Evolutionary conservation across 768 basidiomycete species (phyloP), one percentile per base, ranked within the genome.

Genomic region (Hygrocybe punicea): DNA sequence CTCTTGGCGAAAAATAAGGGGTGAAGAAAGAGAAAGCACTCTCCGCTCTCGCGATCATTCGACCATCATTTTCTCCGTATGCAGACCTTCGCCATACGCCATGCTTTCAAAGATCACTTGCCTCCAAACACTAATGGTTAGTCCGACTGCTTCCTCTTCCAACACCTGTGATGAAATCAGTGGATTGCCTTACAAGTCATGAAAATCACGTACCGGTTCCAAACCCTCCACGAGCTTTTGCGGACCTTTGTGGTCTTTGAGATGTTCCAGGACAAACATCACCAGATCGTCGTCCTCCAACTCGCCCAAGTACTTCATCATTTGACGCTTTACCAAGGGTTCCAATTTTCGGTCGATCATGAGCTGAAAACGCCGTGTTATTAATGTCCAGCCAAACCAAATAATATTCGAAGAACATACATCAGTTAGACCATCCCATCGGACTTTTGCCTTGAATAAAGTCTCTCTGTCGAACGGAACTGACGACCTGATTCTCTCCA

Each of bases 51-150:
- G 58, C 59, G 51, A 57, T 74, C 73, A 86, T 71, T 91, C 89
- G 66, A 92, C 86, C 74, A 89, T 78, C 83, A 90, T 84, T 69
- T 81, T 83, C 63, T 92, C 93, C 23, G 93, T 93, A 64, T 89
- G 84, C 59, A 96, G 78, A 39, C 93, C 93, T 71, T 94, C 91
- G 60, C 84, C 86, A 69, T 91, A 94, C 24, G 93, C 91, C 84
- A 92, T 89, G 65, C 92, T 93, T 78, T 98, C 94, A 68, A 96
- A 96, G 51, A 93, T 91, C 63, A 96, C 82, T 73, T 93, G 90
- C 54, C 92, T 84, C 94, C 94, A 98, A 48, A 97, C 78, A 59
- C 80, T 80, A 63, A 86, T 71, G n/a, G 84, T 78, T 57, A 95
- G 82, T 58, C 92, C 86, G 24, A 76, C 75, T 5, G 94, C 93